Percentiles rank a stretch among this genome's conserved stretches.
These are phyloP conservation scores for Ceratocystis lukuohia DNA, from an alignment of 2,329 filamentous ascomycete species.

Conservation along the genomic window DNA sequence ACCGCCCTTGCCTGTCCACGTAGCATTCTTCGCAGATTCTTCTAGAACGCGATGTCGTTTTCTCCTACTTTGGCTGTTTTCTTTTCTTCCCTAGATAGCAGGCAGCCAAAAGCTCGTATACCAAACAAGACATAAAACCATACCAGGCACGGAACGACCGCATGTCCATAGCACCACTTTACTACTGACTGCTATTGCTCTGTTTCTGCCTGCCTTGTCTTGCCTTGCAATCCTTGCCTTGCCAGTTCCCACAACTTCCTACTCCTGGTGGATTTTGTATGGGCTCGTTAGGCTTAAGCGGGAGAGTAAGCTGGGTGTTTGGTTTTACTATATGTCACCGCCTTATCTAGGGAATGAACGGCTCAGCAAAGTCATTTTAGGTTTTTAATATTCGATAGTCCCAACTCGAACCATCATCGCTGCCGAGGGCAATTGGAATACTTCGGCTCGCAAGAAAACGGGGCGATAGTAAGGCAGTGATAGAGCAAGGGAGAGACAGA, in stretches of 20 bases:
- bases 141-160: constrained; percentile 1
- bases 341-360: background rate
- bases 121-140: background rate
- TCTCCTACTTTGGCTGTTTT: background rate
- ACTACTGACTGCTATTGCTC: background rate
- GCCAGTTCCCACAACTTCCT: constrained; percentile 1
- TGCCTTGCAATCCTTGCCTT: constrained; percentile 2
- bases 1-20: background rate
- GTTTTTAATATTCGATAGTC: no score
- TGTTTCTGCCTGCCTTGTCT: background rate
- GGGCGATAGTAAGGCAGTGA: background rate
- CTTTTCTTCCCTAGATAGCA: background rate
- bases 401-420: no score
- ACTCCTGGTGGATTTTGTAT: background rate
- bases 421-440: background rate
- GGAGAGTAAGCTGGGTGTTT: background rate
- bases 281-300: background rate
- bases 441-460: background rate
- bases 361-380: no score
- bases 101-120: background rate
- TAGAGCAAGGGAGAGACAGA: background rate
- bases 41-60: background rate
- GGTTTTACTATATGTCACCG: background rate
- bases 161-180: background rate
- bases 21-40: background rate